Evolutionary conservation across 2,329 filamentous ascomycete genomes (phyloP), one percentile per base, ranked within the genome.

Genomic region (Endoconidiophora laricicola): DNA sequence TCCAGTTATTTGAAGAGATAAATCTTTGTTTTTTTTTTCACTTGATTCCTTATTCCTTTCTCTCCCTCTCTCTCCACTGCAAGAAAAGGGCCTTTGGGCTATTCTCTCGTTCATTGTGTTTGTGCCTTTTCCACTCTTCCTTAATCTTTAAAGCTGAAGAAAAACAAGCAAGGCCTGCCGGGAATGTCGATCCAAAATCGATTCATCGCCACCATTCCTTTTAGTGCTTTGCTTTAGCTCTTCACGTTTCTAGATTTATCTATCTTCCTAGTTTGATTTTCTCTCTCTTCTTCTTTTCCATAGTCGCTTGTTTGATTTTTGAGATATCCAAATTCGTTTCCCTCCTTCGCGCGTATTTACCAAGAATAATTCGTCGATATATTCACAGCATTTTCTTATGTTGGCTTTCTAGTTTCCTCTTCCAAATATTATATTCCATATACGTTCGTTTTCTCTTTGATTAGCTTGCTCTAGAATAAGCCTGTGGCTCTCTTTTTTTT

Each of bases 131-230:
- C 12, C 26, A 3, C 9, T 29, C 9, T 29, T 10, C 6, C 1
- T 1, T 33, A 10, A 33, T 33, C 29, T 33, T 18, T 18, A 18
- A 33, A 33, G 29, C 29, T 33, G 29, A 6, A 33, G 29, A 33
- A 33, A 33, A 12, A 9, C 29, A 33, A 33, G 33, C 33, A 29
- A 46, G 18, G 44, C 20, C 44, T 22, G 44, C 44, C 23, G 14
- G 9, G 29, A 38, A 38, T 18, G 44, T 38, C 23, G 14, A 40
- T 29, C 48, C 24, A 49, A 45, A 50, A 33, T 12, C 42, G 6
- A 33, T 33, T 14, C 24, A 33, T 44, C 44, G 41, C 29, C 48
- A 50, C 42, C 44, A 36, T 44, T 46, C 12, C 42, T 50, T 50
- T 43, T 39, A 22, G 10, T 46, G 40, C 16, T 26, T 12, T 44